Conservation (phyloP, 2,329 filamentous ascomycete species). For the Exophiala sp. region DNA sequence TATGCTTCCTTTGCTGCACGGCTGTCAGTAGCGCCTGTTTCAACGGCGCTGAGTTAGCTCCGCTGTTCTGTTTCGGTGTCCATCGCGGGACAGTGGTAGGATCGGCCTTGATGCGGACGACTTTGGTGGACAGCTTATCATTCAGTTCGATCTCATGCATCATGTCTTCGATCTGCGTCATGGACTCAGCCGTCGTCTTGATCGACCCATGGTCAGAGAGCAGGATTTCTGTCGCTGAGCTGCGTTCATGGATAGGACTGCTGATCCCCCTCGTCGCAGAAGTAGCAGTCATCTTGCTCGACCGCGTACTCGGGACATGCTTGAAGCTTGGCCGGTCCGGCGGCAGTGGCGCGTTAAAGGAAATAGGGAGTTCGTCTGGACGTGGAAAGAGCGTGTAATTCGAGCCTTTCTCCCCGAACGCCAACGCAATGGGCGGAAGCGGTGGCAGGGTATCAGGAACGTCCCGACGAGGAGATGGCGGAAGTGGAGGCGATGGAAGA, state of each 20-base stretch:
- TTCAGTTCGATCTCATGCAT: conserved; percentile 36
- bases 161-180: conserved; percentile 35
- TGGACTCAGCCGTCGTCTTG: conserved; percentile 22
- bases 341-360: background rate
- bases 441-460: conserved; percentile 26
- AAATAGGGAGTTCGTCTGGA: conserved; percentile 1
- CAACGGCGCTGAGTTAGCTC: conserved; percentile 42
- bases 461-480: background rate
- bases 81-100: conserved; percentile 45
- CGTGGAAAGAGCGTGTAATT: conserved; percentile 23
- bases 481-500: background rate
- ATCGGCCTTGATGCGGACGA: conserved; percentile 45
- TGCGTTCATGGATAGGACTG: conserved; percentile 1
- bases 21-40: conserved; percentile 49
- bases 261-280: conserved; percentile 9
- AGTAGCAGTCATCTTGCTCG: conserved; percentile 21
- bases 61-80: conserved; percentile 43
- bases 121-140: conserved; percentile 42
- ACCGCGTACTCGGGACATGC: conserved; percentile 19
- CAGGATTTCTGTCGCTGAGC: conserved; percentile 2
- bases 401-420: conserved; percentile 30
- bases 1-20: conserved; percentile 53
- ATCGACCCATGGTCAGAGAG: conserved; percentile 8
- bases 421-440: conserved; percentile 32
- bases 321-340: conserved; percentile 16